Evolutionary conservation across 305 asterid species (phyloP).

Genomic region (Solanum hybrid): DNA sequence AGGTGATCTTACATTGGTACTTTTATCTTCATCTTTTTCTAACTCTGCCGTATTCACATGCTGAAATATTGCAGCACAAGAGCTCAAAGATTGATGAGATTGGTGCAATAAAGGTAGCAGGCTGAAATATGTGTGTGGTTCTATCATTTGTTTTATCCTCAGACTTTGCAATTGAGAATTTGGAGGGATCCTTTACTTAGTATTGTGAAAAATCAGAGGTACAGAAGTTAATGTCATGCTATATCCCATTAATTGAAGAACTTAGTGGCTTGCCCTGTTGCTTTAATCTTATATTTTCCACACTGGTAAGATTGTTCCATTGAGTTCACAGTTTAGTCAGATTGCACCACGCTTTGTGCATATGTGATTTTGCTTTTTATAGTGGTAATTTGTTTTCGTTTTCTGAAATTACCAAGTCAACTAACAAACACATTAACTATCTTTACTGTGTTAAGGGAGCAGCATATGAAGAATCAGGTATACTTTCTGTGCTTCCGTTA

Average conservation of each 20-base stretch:
- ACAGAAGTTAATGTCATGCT: slow-evolving; percentile 24
- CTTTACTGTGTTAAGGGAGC: not conserved
- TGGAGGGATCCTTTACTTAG: slow-evolving; percentile 44
- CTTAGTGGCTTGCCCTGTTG: not conserved
- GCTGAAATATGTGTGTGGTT: slow-evolving; percentile 47
- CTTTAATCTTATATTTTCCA: not conserved
- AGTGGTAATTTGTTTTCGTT: not conserved
- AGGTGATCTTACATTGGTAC: not conserved
- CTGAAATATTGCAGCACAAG: slow-evolving; percentile 70
- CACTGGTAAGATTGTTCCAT: not conserved
- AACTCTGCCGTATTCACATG: not conserved
- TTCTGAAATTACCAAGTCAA: not conserved
- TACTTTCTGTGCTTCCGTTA: not conserved
- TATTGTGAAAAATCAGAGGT: slow-evolving; percentile 54
- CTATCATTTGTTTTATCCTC: slow-evolving; percentile 39
- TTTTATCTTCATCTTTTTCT: not conserved
- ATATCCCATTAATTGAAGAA: slow-evolving; percentile 1
- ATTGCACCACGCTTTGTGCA: not conserved
- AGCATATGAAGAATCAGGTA: not conserved
- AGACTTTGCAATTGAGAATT: slow-evolving; percentile 51
- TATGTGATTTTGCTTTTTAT: not conserved
- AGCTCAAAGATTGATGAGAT: slow-evolving; percentile 91
- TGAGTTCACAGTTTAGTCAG: not conserved
- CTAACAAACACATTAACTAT: not conserved
- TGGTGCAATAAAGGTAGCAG: slow-evolving; percentile 85